Conservation (phyloP, 768 basidiomycete genomes). For the Cytidiella melzeri region DNA sequence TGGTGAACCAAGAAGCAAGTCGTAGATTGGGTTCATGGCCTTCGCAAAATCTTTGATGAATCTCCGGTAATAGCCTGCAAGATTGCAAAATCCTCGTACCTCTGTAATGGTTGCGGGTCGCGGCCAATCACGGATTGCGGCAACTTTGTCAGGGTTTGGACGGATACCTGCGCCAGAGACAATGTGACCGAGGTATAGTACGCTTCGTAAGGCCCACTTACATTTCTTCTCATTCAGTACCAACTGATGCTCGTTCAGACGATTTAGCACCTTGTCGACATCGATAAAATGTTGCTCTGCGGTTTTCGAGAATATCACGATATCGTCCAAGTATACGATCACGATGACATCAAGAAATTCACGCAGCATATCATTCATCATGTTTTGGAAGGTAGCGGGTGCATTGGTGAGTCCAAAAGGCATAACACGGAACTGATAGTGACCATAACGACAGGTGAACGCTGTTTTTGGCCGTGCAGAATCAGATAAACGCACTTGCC, state of each 20-base stretch:
- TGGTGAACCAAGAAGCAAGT: constrained; percentile 21
- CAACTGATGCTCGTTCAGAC: constrained; percentile 27
- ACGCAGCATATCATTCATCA: constrained; percentile 24
- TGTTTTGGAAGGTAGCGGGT: constrained; percentile 27
- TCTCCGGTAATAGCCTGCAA: constrained; percentile 25
- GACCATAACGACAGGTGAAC: constrained; percentile 22
- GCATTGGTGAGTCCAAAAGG: constrained; percentile 22
- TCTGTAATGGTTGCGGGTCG: constrained; percentile 12
- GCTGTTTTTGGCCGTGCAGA: constrained; percentile 28
- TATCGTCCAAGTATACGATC: constrained; percentile 36
- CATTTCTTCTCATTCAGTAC: constrained; percentile 35
- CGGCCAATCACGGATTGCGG: constrained; percentile 26
- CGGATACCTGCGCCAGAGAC: constrained; percentile 15
- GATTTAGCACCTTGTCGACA: constrained; percentile 21
- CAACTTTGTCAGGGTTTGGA: constrained; percentile 31
- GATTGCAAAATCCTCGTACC: constrained; percentile 23
- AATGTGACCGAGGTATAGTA: constrained; percentile 29
- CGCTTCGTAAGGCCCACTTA: constrained; percentile 18
- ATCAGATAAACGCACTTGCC: constrained; percentile 15
- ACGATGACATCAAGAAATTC: constrained; percentile 29
- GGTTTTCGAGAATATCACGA: constrained; percentile 18
- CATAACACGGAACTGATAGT: constrained; percentile 25
- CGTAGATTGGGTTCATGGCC: constrained; percentile 18
- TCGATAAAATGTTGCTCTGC: constrained; percentile 13
- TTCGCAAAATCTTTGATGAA: constrained; percentile 26